Base-by-base conservation (phyloP, 768 basidiomycete species). In the Pulveroboletus sp. region DNA sequence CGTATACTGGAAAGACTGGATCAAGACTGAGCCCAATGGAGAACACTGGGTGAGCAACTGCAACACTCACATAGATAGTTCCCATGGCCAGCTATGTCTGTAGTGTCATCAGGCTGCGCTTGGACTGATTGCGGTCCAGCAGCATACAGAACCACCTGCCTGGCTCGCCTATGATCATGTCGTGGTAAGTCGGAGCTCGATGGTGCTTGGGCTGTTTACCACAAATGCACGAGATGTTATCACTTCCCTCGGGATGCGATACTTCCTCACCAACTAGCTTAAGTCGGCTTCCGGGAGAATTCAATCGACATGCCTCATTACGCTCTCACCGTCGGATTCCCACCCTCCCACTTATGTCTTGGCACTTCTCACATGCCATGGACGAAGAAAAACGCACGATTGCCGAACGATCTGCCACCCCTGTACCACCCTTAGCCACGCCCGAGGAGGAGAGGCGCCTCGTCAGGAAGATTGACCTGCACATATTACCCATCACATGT, bases 401-500 rank as follows among this genome's bases (percentile, higher is more conserved):
- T 6, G 57, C 26, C 7, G 46, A 51, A 15, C 15, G 7, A 30
- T 42, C 50, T 15, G 17, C 6, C 26, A 9, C 52, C 24, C 26
- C 46, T 15, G 17, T 36, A 8, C 38, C 52, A 5, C 39, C 57
- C 4, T 55, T 59, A 26, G 68, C 69, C 3, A 64, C 62, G 12
- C 57, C 58, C 0, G 61, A 65, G 37, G 71, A 71, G 21, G 73
- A 74, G 53, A 65, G 54, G 24, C 61, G 59, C 2, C 66, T 74
- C 15, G 59, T 75, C 17, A 61, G 63, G 46, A 74, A 73, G 51
- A 52, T 75, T 28, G 73, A 74, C 57, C 38, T 58, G 3, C 48
- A 50, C 38, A 65, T 74, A 26, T 43, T 74, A 31, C 73, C 73
- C n/a, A 80, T 89, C 42, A 76, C 82, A 3, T 88, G 85, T 60